Base-by-base conservation (phyloP, 305 asterid genomes). In the Stenogyne calaminthoides region DNA sequence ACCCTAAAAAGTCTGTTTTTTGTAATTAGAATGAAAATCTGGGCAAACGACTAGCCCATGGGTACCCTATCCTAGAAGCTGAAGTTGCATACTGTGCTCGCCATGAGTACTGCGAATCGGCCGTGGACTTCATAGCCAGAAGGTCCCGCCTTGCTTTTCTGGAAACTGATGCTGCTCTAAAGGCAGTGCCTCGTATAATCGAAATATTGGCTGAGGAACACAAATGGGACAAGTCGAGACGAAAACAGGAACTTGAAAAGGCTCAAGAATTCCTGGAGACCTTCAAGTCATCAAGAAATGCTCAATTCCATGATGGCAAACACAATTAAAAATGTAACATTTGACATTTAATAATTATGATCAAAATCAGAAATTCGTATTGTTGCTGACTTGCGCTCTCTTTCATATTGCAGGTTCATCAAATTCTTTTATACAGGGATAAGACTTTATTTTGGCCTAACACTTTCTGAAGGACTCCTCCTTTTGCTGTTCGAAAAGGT, bases 21-120 rank as follows among this genome's bases (percentile, higher is more conserved):
- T 36, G 37, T 20, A 18, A 44, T 47, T 78, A 92, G 99, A 88
- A 90, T 55, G 99, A 95, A 84, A 89, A 90, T 84, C 78, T 95
- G 79, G 99, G 98, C 5, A 95, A 92, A 80, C 82, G 99, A 47
- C 88, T 95, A 62, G 99, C 99, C 62, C 99, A 95, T 72, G 98
- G 99, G 76, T 89, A 95, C 83, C 99, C 98, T 8, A 84, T 88
- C 79, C 75, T 95, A 59, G 99, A 95, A 82, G 99, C 98, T 1
- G 97, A 95, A 77, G 99, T 92, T 64, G 99, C 99, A 63, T 92
- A 92, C 82, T 86, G 97, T 86, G 99, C 98, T 67, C 88, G 99
- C 70, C 76, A 92, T 32, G 99, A 95, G 64, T 92, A 95, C 84
- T 92, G 99, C 64, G 98, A 95, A 77, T 90, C 97, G 32, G 97